Base-by-base conservation (phyloP, 2,329 filamentous ascomycete species). In the Esteya vermicola region DNA sequence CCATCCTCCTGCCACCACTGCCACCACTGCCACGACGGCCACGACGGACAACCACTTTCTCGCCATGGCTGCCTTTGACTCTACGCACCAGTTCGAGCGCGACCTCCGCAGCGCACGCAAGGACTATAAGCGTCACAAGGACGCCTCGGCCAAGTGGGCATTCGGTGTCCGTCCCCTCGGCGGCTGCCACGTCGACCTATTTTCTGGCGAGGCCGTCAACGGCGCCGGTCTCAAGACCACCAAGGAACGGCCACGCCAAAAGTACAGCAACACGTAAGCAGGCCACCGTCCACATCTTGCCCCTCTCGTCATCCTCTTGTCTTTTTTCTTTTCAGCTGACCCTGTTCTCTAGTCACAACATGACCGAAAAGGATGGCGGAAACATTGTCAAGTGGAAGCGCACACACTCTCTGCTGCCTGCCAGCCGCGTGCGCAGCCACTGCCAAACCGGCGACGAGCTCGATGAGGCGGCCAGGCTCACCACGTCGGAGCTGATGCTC, bases 71-170 rank as follows among this genome's bases (percentile, higher is more conserved):
- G 31, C 41, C 16, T 39, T 41, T 22, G 33, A 54, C 22, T 40
- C 43, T 14, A 9, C 26, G 18, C 45, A 50, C 25, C 52, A 57
- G 45, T 52, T 48, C 45, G 55, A 60, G 45, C 62, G 63, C 42
- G 64, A 67, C 49, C 48, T 68, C 28, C 64, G 64, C 53, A 59
- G 61, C 51, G 55, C 54, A 38, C 52, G 57, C 44, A 58, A 58
- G 43, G 62, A 63, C 50, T 57, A 54, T 47, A 66, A 66, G 55
- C 60, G 64, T 40, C 48, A 46, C 51, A 66, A 65, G 53, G 60
- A 66, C 48, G 55, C 55, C 5, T 48, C 45, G 18, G 47, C 51
- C 41, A 67, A 67, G 50, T 68, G 64, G 64, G 52, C 57, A 9
- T 51, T 56, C 13, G 63, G 64, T 40, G 42, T 45, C 20, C 57